These are phyloP conservation scores for Cydonia oblonga DNA, from an alignment of 331 rosid genomes.

Conservation along the genomic window DNA sequence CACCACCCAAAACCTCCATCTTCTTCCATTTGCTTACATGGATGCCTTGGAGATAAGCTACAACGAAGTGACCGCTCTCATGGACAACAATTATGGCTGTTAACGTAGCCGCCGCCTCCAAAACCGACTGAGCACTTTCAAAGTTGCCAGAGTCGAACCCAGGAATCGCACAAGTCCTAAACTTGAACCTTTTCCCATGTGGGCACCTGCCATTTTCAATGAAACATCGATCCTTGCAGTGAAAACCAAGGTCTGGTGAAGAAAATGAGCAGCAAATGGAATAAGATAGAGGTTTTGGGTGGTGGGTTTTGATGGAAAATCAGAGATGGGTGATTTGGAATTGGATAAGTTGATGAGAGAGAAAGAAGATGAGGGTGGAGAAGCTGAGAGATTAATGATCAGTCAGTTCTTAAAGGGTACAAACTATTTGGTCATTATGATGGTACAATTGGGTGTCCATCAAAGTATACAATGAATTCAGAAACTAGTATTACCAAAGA, in stretches of 20 bases:
- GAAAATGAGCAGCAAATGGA: constrained; percentile 23
- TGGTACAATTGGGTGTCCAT: too few species aligned
- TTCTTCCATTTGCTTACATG: constrained; percentile 57
- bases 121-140: constrained; percentile 71
- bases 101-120: constrained; percentile 69
- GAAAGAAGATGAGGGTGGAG: constrained; percentile 34
- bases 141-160: constrained; percentile 55
- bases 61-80: constrained; percentile 89
- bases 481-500: too few species aligned
- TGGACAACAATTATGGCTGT: constrained; percentile 82
- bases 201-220: constrained; percentile 18
- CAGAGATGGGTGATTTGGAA: constrained; percentile 40
- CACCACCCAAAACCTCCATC: too few species aligned
- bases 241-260: constrained; percentile 26
- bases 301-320: constrained; percentile 37
- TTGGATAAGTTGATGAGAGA: constrained; percentile 36
- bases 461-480: too few species aligned
- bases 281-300: constrained; percentile 31
- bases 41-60: constrained; percentile 80
- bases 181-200: constrained; percentile 31
- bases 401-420: too few species aligned
- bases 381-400: constrained; percentile 40
- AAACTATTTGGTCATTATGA: too few species aligned
- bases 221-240: constrained; percentile 34
- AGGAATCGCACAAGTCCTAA: constrained; percentile 37